Evolutionary conservation across 177 flowering plant genomes (phyloP).

Genomic region (Vitis hybrid): DNA sequence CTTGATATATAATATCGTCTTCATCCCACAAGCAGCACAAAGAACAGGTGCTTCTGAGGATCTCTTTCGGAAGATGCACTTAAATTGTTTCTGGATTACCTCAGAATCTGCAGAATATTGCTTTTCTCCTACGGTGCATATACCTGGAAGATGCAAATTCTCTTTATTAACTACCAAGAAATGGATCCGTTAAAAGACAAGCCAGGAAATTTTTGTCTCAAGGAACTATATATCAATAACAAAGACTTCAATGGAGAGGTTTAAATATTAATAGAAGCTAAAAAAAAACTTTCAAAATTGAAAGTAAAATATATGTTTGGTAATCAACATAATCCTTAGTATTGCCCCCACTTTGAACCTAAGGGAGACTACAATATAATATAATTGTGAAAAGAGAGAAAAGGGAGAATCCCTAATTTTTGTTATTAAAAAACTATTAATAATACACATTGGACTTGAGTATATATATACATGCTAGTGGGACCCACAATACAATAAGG

Average conservation of each 20-base stretch:
- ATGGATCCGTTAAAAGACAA: background rate
- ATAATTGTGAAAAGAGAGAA: background rate
- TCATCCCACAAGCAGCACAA: constrained; percentile 41
- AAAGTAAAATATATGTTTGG: background rate
- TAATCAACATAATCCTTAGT: background rate
- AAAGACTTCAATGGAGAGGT: background rate
- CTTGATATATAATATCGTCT: constrained; percentile 34
- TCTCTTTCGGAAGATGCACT: constrained; percentile 2
- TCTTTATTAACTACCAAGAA: background rate
- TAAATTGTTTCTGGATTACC: constrained; percentile 11
- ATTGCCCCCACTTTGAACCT: background rate
- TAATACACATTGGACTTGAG: too few species aligned
- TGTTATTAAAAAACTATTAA: too few species aligned
- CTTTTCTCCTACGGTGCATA: constrained; percentile 8
- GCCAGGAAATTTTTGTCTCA: background rate
- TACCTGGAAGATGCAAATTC: constrained; percentile 20
- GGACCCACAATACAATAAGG: too few species aligned
- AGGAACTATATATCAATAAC: background rate
- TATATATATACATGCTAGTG: too few species aligned
- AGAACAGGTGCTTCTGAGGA: constrained; percentile 40
- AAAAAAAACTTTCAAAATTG: background rate
- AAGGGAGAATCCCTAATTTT: too few species aligned
- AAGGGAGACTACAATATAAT: background rate
- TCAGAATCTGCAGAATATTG: constrained; percentile 16
- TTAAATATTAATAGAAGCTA: background rate